These are phyloP conservation scores for Kodamaea leandrae DNA, from an alignment of 805 yeast genomes.

Conservation along the genomic window DNA sequence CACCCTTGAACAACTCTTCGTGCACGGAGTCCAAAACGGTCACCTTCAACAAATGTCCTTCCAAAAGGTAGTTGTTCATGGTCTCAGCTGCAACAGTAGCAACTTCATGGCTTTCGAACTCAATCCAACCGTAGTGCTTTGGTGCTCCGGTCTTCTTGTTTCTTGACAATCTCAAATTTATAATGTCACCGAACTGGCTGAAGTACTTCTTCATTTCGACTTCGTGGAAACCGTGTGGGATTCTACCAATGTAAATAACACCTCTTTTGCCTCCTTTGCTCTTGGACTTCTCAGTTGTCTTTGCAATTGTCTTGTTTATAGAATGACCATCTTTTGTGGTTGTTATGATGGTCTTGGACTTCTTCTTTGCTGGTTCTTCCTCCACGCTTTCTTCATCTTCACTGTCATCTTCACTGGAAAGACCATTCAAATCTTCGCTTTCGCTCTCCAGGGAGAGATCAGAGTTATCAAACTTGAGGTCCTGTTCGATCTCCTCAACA, in stretches of 20 bases:
- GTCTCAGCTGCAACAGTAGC: conserved; percentile 91
- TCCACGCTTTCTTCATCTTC: conserved; percentile 25
- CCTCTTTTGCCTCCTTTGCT: conserved; percentile 44
- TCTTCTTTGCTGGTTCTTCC: conserved; percentile 24
- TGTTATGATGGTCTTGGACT: conserved; percentile 13
- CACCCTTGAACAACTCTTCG: conserved; percentile 57
- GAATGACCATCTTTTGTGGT: conserved; percentile 19
- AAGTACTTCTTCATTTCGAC: conserved; percentile 75
- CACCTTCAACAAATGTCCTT: conserved; percentile 79
- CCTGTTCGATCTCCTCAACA: conserved; percentile 21
- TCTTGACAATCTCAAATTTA: conserved; percentile 76
- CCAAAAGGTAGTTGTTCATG: conserved; percentile 89
- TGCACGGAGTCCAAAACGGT: conserved; percentile 54
- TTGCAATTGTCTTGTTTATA: conserved; percentile 18
- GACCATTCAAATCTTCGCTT: conserved; percentile 26
- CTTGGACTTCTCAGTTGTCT: conserved; percentile 12
- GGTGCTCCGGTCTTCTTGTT: conserved; percentile 88
- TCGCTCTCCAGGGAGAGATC: conserved; percentile 24
- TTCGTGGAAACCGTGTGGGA: conserved; percentile 92
- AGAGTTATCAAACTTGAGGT: conserved; percentile 14
- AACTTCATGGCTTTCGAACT: conserved; percentile 69
- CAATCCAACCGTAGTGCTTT: conserved; percentile 89
- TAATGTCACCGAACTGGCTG: conserved; percentile 84
- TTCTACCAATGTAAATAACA: conserved; percentile 83
- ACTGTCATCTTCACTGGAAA: conserved; percentile 10